Base-by-base conservation (phyloP, 768 basidiomycete species). In the Hysterangium stoloniferum region DNA sequence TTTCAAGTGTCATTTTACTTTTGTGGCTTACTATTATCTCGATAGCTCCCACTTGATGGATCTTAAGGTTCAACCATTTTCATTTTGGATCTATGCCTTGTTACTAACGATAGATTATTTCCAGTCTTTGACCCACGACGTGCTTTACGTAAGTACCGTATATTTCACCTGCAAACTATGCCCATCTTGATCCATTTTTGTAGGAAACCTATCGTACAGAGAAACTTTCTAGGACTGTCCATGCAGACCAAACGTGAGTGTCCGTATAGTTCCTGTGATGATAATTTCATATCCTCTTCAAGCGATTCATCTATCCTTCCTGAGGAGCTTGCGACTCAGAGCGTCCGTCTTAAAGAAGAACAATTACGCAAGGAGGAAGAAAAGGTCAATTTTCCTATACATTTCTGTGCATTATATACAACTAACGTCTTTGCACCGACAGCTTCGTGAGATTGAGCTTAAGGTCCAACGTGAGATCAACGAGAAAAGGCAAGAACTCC, bases 381-480 rank as follows among this genome's bases (percentile, higher is more conserved):
- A 74, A 95, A 95, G 76, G 85, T 87, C 32, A 11, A 66, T 52
- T 43, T 43, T 52, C 48, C 42, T 22, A 3, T 17, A 54, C 27
- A 11, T 5, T 17, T 44, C 53, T 12, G 28, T 31, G 20, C 33
- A 9, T 9, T 9, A 34, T 27, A n/a, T 24, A 17, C 28, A 12
- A 34, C 3, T 31, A n/a, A 42, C 17, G 38, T 40, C 24, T 4
- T 51, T 25, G 48, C 45, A 53, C 15, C 35, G 19, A 24, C 58
- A 90, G 84, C 77, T 99, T 57, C 91, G 95, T 55, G 96, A 99
- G 71, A 88, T 97, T 67, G 96, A 99, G 67, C 79, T 97, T 67
- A 94, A 92, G 67, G 92, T 97, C 25, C 94, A 97, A 68, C 80
- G 96, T 43, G 96, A 99, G 74, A 91, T 99, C 68, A 90, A 88